Conservation (phyloP, 176 grass and related monocot species). For the Calamus simplicifolius region DNA sequence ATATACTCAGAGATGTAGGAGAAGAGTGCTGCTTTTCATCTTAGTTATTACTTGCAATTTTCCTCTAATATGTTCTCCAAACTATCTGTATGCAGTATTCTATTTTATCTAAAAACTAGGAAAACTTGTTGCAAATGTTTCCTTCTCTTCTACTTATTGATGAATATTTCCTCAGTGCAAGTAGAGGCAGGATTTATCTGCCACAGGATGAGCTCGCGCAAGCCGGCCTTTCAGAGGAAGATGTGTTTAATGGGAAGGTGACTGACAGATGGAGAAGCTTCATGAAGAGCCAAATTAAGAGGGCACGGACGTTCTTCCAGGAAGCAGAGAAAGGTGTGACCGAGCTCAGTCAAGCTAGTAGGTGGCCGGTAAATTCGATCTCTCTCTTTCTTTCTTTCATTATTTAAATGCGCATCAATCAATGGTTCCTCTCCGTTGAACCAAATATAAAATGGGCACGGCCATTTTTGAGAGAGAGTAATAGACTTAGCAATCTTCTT, state of each 20-base stretch:
- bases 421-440: too few species aligned
- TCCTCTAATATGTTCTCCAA: too few species aligned
- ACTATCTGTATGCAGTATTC: too few species aligned
- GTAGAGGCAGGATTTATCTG: slow-evolving; percentile 77
- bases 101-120: too few species aligned
- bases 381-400: not conserved
- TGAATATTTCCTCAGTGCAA: slow-evolving; percentile 32
- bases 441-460: too few species aligned
- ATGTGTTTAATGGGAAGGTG: slow-evolving; percentile 65
- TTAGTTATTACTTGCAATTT: too few species aligned
- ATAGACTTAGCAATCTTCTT: too few species aligned
- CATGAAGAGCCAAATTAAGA: slow-evolving; percentile 67
- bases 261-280: slow-evolving; percentile 61
- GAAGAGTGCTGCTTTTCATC: slow-evolving; percentile 36
- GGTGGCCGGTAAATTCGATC: slow-evolving; percentile 60
- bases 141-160: not conserved
- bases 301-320: slow-evolving; percentile 55
- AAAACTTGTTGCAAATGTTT: too few species aligned
- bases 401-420: not conserved
- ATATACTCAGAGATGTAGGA: slow-evolving; percentile 80
- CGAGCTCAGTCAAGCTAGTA: slow-evolving; percentile 77
- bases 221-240: slow-evolving; percentile 61
- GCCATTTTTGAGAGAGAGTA: too few species aligned
- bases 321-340: slow-evolving; percentile 63
- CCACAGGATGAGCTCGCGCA: slow-evolving; percentile 71